Evolutionary conservation across 1,284 basidiomycete genomes (phyloP).

Genomic region (Cutaneotrichosporon cyanovorans): DNA sequence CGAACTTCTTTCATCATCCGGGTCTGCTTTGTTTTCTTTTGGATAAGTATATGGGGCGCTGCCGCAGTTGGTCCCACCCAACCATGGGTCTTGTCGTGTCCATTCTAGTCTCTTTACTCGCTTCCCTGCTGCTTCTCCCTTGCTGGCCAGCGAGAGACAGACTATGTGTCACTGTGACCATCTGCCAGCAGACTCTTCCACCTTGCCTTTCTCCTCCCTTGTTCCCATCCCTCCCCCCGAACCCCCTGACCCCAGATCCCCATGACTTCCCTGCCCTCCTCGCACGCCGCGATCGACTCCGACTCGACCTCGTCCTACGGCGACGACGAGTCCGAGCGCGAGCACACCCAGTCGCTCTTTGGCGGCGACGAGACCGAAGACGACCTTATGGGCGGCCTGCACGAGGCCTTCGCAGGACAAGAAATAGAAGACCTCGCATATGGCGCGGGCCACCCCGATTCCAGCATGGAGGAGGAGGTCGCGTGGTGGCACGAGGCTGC

Average conservation of each 20-base stretch:
- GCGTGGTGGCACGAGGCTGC: constrained; percentile 30
- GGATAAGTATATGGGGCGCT: too few species aligned
- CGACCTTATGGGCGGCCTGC: constrained; percentile 27
- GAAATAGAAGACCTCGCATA: constrained; percentile 43
- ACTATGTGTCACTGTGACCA: too few species aligned
- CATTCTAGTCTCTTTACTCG: too few species aligned
- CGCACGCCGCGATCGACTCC: constrained; percentile 15
- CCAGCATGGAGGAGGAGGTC: constrained; percentile 21
- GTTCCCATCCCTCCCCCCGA: too few species aligned
- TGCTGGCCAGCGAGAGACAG: too few species aligned
- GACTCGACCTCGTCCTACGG: constrained; percentile 37
- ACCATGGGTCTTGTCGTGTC: too few species aligned
- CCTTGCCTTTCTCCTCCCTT: neutral
- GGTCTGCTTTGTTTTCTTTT: too few species aligned
- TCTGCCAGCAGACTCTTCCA: too few species aligned
- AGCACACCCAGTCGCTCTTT: constrained; percentile 8
- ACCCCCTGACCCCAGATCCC: constrained; percentile 4
- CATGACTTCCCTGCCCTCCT: constrained; percentile 16
- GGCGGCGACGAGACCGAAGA: constrained; percentile 25
- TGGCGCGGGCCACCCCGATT: constrained; percentile 30
- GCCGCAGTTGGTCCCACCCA: too few species aligned
- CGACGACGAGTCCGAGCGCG: constrained; percentile 39
- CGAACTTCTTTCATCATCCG: too few species aligned
- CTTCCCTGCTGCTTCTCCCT: too few species aligned
- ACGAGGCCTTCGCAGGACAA: constrained; percentile 37